Base-by-base conservation (phyloP, 306 rosid genomes). In the Prosopis cineraria region DNA sequence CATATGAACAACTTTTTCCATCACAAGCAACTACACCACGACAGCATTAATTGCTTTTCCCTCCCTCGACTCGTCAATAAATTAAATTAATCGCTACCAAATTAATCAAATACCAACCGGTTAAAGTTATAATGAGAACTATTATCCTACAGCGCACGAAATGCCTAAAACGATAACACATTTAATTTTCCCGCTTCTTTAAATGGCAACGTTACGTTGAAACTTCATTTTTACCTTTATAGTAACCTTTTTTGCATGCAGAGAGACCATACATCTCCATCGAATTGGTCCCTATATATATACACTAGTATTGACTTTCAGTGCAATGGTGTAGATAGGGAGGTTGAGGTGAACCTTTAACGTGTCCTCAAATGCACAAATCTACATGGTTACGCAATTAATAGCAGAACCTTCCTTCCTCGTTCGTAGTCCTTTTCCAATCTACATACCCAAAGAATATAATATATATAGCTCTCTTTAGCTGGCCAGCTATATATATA, bases 341-440 rank as follows among this genome's bases (percentile, higher is more conserved):
- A 73, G 81, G 68, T 33, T 60, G 60, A 73, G 84, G 43, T 33
- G 36, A 16, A 40, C 40, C 67, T 31, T 60, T 30, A 30, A 8
- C 33, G 22, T 17, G 40, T 33, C 68, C 25, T 19, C 17, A 33
- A 31, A 31, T 30, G 41, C 45, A 67, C 40, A 48, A 65, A 41
- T 34, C 58, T 79, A 81, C 1, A 65, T 81, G 22, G 24, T 29
- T 60, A 45, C 75, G 53, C 17, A 74, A 40, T 63, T 63, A 74
- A 70, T 70, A 40, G 43, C 50, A 77, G 88, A 77, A 77, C 80
- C 88, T 68, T 60, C 76, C 87, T 84, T 76, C 48, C 70, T 80
- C 68, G 63, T 72, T 53, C 30, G 43, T 79, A 53, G 67, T 53
- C 11, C 34, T 36, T 64, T 75, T 75, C 39, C 22, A 79, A 33